These are phyloP conservation scores for Coemansia sp. DNA, from an alignment of 192 early-diverging fungal genomes.

Conservation along the genomic window DNA sequence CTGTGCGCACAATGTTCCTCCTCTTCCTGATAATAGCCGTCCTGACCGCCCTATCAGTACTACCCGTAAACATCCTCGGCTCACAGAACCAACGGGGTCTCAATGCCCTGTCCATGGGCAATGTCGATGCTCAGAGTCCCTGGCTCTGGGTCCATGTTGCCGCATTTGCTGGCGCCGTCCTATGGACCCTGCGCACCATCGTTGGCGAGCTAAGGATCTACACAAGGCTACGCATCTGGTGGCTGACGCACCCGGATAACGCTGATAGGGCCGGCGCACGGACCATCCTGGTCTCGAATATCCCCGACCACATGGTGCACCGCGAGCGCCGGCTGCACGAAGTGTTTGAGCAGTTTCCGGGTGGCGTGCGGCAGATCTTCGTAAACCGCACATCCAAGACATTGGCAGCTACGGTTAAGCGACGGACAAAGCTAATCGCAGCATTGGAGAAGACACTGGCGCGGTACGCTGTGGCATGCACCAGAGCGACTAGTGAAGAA, in stretches of 20 bases:
- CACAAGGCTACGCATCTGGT: constrained; percentile 64
- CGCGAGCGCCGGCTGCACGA: constrained; percentile 44
- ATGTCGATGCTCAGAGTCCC: constrained; percentile 55
- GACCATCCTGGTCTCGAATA: constrained; percentile 69
- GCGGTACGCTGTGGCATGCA: constrained; percentile 47
- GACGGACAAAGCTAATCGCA: constrained; percentile 54
- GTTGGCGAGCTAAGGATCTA: constrained; percentile 62
- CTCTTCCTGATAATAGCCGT: constrained; percentile 64
- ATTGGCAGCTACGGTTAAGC: constrained; percentile 51
- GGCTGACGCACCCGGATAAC: constrained; percentile 57
- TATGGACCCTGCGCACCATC: constrained; percentile 50
- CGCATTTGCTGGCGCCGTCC: constrained; percentile 33
- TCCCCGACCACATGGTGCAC: constrained; percentile 67
- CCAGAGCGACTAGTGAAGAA: too few relatives aligned
- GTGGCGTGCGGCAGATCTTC: constrained; percentile 66
- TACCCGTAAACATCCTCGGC: constrained; percentile 71
- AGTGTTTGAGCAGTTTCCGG: constrained; percentile 65
- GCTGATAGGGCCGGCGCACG: constrained; percentile 51
- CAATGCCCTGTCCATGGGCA: constrained; percentile 67
- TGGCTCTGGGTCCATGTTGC: constrained; percentile 74
- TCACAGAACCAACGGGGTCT: constrained; percentile 56
- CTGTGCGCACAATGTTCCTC: constrained; percentile 64
- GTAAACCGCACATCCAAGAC: constrained; percentile 59
- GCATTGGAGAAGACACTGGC: constrained; percentile 59
- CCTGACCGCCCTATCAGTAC: constrained; percentile 58